Evolutionary conservation across 176 grass and related monocot genomes (phyloP), one percentile per base, ranked within the genome.

Genomic region (Cymbopogon citratus): DNA sequence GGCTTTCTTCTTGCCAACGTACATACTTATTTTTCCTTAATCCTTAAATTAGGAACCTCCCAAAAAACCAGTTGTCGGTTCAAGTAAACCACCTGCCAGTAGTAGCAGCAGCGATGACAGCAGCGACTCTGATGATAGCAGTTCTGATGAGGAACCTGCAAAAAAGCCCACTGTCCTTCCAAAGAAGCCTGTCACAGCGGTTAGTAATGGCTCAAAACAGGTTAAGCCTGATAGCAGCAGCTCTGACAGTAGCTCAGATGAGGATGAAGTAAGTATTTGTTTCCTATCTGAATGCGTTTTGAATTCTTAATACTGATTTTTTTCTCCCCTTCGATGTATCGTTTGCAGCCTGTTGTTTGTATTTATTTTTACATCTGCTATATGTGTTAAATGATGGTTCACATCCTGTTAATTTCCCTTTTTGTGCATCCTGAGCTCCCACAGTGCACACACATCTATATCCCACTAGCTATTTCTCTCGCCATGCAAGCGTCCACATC

Each of bases 211-310:
- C 68, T 89, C 80, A 23, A 92, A 87, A 80, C 83, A 85, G 19
- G 83, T 31, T 21, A 63, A 87, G 40, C 13, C 61, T 44, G 74
- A 87, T 7, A 90, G 86, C 80, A 95, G 84, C 51, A 87, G 85
- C 74, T 91, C 81, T 10, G 89, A 91, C 10, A 87, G 83, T 74
- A 85, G 78, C 68, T 91, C 89, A 28, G 89, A 94, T 63, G 89
- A 88, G 29, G 92, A 86, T 54, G 81, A 83, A 70, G 87, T 89
- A 49, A 81, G 82, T 54, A 49, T 51, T 68, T 84, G 21, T 51
- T 41, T 81, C 25, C 26, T 61, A 33, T 33, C 31, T 33, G 31
- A 3, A 33, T 2, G 31, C 31, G 31, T 33, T 33, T 33, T 33
- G 31, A 33, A 33, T 33, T 33, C 31, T 33, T 33, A 33, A n/a